Conservation (phyloP, 768 basidiomycete genomes). For the Mycena leptocephala region DNA sequence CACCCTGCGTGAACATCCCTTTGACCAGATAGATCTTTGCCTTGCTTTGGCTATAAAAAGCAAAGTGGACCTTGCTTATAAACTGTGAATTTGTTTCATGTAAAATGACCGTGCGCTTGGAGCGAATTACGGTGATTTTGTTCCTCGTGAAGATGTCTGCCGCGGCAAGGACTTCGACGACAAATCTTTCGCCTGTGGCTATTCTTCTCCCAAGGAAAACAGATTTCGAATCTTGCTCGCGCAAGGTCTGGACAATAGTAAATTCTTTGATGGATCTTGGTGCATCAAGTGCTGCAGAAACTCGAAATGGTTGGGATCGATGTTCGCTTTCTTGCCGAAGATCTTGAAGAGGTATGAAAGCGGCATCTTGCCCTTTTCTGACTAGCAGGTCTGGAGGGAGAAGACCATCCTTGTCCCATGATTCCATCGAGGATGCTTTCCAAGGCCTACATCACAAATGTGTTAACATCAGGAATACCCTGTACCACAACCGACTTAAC, state of each 20-base stretch:
- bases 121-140: background rate
- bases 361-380: no score
- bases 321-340: no score
- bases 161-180: constrained; percentile 2
- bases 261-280: constrained; percentile 20
- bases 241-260: background rate
- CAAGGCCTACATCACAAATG: no score
- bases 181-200: background rate
- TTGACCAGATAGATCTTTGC: constrained; percentile 11
- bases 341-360: no score
- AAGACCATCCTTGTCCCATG: no score
- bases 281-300: no score
- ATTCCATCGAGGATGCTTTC: no score
- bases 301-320: no score
- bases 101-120: background rate
- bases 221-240: background rate
- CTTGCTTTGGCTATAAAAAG: constrained; percentile 19
- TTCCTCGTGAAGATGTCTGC: background rate
- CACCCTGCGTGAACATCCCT: background rate
- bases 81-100: background rate
- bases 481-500: no score
- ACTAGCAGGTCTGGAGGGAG: no score
- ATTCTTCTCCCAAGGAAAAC: constrained; percentile 8
- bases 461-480: no score
- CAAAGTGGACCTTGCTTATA: background rate